These are phyloP conservation scores for Hypholoma fasciculare DNA, from an alignment of 768 basidiomycete species.

Conservation along the genomic window DNA sequence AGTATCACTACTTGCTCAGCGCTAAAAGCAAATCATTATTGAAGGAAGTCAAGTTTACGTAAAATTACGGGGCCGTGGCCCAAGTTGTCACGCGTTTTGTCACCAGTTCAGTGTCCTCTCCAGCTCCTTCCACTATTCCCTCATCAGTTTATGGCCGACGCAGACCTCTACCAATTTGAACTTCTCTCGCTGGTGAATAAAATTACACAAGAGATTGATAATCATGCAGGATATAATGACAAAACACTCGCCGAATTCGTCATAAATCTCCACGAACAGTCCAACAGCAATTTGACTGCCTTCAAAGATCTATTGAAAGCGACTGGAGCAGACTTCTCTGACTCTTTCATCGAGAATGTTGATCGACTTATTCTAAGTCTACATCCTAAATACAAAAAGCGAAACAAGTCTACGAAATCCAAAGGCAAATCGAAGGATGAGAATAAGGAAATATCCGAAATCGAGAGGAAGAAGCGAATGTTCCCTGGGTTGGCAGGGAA, in stretches of 20 bases:
- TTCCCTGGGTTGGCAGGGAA: conserved; percentile 90
- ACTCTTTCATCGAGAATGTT: conserved; percentile 88
- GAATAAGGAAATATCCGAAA: conserved; percentile 48
- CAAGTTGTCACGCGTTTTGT: not conserved
- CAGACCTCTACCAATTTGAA: conserved; percentile 91
- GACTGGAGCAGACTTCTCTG: conserved; percentile 81
- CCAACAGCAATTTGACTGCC: conserved; percentile 66
- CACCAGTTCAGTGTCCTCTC: not conserved
- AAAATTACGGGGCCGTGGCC: too few relatives aligned
- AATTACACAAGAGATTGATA: conserved; percentile 91
- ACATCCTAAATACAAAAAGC: conserved; percentile 95
- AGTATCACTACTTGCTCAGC: too few relatives aligned
- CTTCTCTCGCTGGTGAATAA: conserved; percentile 88
- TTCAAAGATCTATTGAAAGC: conserved; percentile 84
- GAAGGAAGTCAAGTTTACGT: too few relatives aligned
- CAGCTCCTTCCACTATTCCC: conserved; percentile 2
- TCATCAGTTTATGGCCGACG: conserved; percentile 51
- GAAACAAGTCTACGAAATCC: conserved; percentile 36
- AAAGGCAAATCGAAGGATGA: conserved; percentile 37
- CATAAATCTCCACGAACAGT: conserved; percentile 84
- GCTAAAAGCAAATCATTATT: too few relatives aligned
- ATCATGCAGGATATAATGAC: conserved; percentile 83
- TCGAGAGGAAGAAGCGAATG: conserved; percentile 78
- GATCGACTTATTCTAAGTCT: conserved; percentile 93
- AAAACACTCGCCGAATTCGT: conserved; percentile 95